Base-by-base conservation (phyloP, 257 asterid species). In the Solanum verrucosum region DNA sequence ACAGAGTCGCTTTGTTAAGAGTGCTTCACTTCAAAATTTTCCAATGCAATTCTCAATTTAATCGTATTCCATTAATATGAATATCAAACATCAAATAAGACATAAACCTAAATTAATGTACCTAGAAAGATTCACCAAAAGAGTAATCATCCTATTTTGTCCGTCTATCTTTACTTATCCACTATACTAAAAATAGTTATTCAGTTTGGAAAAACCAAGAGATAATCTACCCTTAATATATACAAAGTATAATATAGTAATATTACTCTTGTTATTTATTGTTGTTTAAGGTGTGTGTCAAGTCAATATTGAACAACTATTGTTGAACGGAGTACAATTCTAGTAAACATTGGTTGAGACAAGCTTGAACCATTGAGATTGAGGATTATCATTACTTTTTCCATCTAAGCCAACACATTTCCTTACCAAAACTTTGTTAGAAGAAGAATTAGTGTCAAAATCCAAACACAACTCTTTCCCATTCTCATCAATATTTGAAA, bases 341-440 rank as follows among this genome's bases (percentile, higher is more conserved):
- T 56, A 56, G 11, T 56, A 56, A 23, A 88, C 90, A 91, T 91
- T 93, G 35, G 91, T 37, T 14, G 95, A 90, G 25, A 95, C 92
- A 88, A 95, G 67, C 84, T 92, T 94, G 71, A 94, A 94, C 98
- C 98, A 95, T 81, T 94, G 98, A 3, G 33, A 83, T 84, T 94
- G 88, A 8, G 98, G 98, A 88, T 94, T 94, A 1, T 93, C 94
- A 12, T 1, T 59, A 44, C 89, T 93, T 83, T 90, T 37, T 14
- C 92, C 92, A 65, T 88, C 89, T 10, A 93, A 88, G 27, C 95
- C 92, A 5, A 94, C 82, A 29, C 98, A 95, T 83, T 93, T 91
- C 49, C 86, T 93, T 4, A 94, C 91, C 85, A 93, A 89, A 70
- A 95, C 29, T 42, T 42, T 89, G 9, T 89, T 52, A 35, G 90